Conservation (phyloP, 2,329 filamentous ascomycete genomes). For the Thermoascus crustaceus region DNA sequence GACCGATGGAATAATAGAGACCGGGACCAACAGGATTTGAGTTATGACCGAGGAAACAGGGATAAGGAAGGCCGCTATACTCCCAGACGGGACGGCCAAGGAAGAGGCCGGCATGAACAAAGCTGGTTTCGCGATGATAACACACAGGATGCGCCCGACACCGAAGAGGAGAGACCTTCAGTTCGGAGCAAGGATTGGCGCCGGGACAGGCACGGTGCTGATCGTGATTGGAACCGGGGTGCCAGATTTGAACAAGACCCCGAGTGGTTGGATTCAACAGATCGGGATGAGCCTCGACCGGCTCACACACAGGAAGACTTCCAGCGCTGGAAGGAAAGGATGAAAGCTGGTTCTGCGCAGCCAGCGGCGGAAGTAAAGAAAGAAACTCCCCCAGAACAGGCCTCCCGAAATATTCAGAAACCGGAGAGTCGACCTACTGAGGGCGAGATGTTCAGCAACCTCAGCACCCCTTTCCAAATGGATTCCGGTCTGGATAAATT, state of each 20-base stretch:
- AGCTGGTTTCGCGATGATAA: slow-evolving; percentile 62
- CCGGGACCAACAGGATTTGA: slow-evolving; percentile 47
- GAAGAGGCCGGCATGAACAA: slow-evolving; percentile 58
- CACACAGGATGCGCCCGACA: slow-evolving; percentile 27
- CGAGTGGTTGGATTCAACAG: slow-evolving; percentile 77
- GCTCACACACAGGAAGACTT: slow-evolving; percentile 83
- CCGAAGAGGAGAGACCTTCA: slow-evolving; percentile 36
- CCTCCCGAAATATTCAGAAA: slow-evolving; percentile 21
- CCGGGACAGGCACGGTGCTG: slow-evolving; percentile 36
- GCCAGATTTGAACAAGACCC: slow-evolving; percentile 66
- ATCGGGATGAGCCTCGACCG: slow-evolving; percentile 57
- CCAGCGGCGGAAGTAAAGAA: slow-evolving; percentile 37
- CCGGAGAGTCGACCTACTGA: slow-evolving; percentile 35
- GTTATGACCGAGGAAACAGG: slow-evolving; percentile 42
- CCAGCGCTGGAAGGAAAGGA: slow-evolving; percentile 85
- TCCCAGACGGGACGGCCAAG: slow-evolving; percentile 56
- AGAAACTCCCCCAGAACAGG: slow-evolving; percentile 22
- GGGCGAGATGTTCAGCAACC: slow-evolving; percentile 45
- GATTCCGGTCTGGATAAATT: slow-evolving; percentile 70
- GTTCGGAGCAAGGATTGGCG: slow-evolving; percentile 61
- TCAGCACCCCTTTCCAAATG: slow-evolving; percentile 53
- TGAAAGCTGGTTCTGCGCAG: slow-evolving; percentile 59
- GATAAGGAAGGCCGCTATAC: slow-evolving; percentile 47
- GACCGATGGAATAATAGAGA: slow-evolving; percentile 36
- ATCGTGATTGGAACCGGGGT: slow-evolving; percentile 48